phyloP scores from a whole-genome alignment of 495 filamentous ascomycete genomes.

The Talaromyces adpressus region DNA sequence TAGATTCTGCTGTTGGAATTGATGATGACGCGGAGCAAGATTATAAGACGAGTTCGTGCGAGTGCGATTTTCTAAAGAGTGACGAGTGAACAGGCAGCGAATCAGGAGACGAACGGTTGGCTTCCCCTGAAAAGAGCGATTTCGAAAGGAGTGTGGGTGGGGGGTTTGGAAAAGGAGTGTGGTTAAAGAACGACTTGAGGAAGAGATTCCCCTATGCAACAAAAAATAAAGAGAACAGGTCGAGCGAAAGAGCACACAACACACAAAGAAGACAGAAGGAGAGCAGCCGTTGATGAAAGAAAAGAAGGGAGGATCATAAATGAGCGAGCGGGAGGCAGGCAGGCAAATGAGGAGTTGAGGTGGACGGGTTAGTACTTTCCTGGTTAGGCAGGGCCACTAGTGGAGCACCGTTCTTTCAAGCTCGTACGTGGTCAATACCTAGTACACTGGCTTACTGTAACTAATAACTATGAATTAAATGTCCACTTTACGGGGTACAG shows the following conservation, averaged over 20 bases:
- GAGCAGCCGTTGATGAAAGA: neutral
- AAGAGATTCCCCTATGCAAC: neutral
- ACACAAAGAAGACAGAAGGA: neutral
- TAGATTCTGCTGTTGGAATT: neutral
- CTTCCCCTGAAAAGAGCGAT: neutral
- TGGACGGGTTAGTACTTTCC: neutral
- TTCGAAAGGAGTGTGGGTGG: neutral
- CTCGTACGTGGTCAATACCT: neutral
- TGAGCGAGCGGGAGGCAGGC: neutral
- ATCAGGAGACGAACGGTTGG: neutral
- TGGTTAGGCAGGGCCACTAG: neutral
- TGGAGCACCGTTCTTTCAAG: neutral
- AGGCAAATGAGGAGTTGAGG: slow-evolving; percentile 1
- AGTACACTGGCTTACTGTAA: neutral
- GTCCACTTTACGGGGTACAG: too few relatives aligned
- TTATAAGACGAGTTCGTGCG: neutral
- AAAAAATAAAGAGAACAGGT: neutral
- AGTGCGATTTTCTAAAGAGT: neutral
- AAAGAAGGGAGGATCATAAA: neutral
- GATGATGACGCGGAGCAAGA: neutral
- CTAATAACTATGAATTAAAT: too few relatives aligned
- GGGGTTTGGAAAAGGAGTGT: slow-evolving; percentile 3
- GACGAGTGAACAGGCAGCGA: neutral
- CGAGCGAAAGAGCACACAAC: neutral
- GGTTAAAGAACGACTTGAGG: neutral